Evolutionary conservation across 768 basidiomycete genomes (phyloP).

Genomic region (Mycena maculata): DNA sequence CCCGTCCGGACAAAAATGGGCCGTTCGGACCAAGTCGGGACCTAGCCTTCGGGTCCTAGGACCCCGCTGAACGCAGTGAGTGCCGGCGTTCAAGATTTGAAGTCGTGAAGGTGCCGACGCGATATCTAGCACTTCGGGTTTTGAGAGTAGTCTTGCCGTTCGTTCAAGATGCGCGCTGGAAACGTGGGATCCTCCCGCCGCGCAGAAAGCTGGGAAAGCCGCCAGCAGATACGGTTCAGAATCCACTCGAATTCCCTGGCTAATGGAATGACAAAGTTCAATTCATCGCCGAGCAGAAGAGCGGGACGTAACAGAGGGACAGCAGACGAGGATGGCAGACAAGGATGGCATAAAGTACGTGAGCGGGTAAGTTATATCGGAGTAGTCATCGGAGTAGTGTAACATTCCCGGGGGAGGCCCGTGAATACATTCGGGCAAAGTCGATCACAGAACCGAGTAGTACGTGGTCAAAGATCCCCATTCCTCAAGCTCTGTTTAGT

Average conservation of each 20-base stretch:
- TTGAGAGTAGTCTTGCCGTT: not conserved
- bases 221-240: not conserved
- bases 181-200: not conserved
- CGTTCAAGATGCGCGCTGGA: not conserved
- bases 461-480: not conserved
- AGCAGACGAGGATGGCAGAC: not conserved
- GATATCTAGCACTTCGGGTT: not conserved
- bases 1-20: no score
- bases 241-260: not conserved
- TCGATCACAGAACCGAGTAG: not conserved
- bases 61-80: no score
- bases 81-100: not conserved
- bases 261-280: not conserved
- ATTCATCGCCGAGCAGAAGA: not conserved
- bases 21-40: no score
- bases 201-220: not conserved
- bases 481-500: not conserved
- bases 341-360: not conserved
- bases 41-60: no score
- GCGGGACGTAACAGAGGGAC: no score
- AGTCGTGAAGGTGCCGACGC: not conserved
- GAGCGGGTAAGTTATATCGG: not conserved
- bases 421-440: not conserved
- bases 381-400: not conserved
- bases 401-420: not conserved